Evolutionary conservation across 2,329 filamentous ascomycete genomes (phyloP).

Genomic region (Phialemoniopsis sp.): DNA sequence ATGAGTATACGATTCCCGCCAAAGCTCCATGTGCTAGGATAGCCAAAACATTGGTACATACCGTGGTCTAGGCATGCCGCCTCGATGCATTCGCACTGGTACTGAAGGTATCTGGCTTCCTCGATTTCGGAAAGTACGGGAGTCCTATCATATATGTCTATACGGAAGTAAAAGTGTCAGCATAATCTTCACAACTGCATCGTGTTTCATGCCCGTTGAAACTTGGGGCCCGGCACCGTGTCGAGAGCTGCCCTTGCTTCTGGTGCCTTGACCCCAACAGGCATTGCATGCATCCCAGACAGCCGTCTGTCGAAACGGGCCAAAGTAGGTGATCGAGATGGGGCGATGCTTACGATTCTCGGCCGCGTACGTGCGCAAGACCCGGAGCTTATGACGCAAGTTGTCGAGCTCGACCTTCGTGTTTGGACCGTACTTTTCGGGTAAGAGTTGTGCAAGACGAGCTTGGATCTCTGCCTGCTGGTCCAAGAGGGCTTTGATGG

Average conservation of each 20-base stretch:
- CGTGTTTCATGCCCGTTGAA: too few relatives aligned
- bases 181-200: too few relatives aligned
- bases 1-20: conserved; percentile 1
- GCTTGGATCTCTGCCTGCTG: conserved; percentile 51
- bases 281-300: too few relatives aligned
- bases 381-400: conserved; percentile 50
- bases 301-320: neutral
- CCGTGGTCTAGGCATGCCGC: conserved; percentile 44
- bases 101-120: conserved; percentile 52
- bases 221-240: too few relatives aligned
- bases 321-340: conserved; percentile 4
- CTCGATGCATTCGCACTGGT: conserved; percentile 56
- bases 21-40: neutral
- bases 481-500: conserved; percentile 41
- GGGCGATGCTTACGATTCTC: conserved; percentile 40
- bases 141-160: conserved; percentile 33
- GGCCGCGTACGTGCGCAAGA: conserved; percentile 42
- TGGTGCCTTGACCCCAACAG: too few relatives aligned
- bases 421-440: conserved; percentile 42
- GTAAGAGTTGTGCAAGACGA: conserved; percentile 42
- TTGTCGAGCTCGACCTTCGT: conserved; percentile 46
- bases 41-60: conserved; percentile 18
- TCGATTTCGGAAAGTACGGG: conserved; percentile 49
- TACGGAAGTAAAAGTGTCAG: neutral
- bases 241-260: too few relatives aligned